Evolutionary conservation across 2,329 filamentous ascomycete species (phyloP).

Genomic region (Diaporthe ampelina): DNA sequence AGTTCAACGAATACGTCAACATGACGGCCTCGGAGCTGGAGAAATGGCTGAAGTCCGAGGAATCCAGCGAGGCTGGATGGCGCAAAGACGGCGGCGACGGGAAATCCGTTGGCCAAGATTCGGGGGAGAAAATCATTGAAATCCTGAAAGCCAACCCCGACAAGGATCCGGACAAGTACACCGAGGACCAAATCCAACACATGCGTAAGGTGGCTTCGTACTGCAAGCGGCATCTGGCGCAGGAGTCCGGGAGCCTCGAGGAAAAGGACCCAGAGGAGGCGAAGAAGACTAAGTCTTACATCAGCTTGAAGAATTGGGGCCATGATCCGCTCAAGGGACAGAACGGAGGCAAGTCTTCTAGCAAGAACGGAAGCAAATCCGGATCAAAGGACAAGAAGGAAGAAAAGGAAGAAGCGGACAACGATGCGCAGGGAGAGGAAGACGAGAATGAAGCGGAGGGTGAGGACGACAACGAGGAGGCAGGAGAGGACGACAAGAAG

Average conservation of each 20-base stretch:
- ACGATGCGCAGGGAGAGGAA: constrained; percentile 17
- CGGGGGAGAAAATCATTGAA: constrained; percentile 73
- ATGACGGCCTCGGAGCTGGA: constrained; percentile 73
- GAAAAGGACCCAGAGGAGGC: constrained; percentile 62
- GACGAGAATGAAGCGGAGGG: constrained; percentile 41
- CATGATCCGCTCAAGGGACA: constrained; percentile 65
- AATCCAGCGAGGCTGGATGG: constrained; percentile 72
- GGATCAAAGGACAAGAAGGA: constrained; percentile 34
- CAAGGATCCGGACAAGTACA: constrained; percentile 69
- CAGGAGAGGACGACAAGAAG: constrained; percentile 40
- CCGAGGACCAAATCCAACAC: constrained; percentile 67
- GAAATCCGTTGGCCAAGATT: constrained; percentile 75
- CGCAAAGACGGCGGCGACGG: constrained; percentile 68
- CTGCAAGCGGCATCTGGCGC: constrained; percentile 76
- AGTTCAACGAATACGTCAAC: constrained; percentile 77
- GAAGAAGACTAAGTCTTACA: constrained; percentile 65
- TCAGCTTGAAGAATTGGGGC: constrained; percentile 73
- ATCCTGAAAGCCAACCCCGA: constrained; percentile 74
- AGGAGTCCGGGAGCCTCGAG: constrained; percentile 71
- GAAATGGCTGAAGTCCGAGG: constrained; percentile 71
- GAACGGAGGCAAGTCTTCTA: constrained; percentile 38
- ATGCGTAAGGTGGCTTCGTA: constrained; percentile 76
- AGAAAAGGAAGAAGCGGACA: constrained; percentile 22
- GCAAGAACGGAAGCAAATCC: constrained; percentile 28
- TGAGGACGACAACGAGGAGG: constrained; percentile 23